phyloP scores from a whole-genome alignment of 176 grass and related monocot genomes.

The barley (Hordeum vulgare) region DNA sequence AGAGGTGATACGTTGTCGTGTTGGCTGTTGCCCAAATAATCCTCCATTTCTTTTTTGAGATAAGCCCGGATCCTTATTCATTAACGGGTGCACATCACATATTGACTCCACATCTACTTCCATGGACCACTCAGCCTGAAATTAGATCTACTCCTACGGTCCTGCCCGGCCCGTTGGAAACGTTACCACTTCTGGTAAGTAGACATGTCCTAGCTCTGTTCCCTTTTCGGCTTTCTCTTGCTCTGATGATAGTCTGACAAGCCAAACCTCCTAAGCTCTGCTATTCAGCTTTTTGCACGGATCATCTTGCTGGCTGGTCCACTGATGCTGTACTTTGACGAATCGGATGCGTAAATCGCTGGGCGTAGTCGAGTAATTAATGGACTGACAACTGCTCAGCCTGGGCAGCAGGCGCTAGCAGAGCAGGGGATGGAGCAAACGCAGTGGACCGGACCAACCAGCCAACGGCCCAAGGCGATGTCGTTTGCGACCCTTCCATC shows the following conservation, averaged over 20 bases:
- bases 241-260: background rate
- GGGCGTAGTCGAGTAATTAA: no score
- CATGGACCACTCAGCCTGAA: background rate
- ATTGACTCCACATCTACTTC: background rate
- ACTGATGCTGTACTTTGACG: no score
- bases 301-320: background rate
- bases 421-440: no score
- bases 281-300: background rate
- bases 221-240: background rate
- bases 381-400: no score
- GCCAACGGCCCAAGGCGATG: no score
- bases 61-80: no score
- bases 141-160: background rate
- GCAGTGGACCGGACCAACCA: no score
- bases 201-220: background rate
- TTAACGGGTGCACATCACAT: background rate
- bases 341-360: no score
- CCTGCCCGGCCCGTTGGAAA: background rate
- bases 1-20: background rate
- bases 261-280: background rate
- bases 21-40: background rate
- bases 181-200: background rate
- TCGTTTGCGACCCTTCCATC: no score
- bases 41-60: no score
- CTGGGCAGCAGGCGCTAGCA: no score